Conservation (phyloP, 1,284 basidiomycete species). For the Cutaneotrichosporon dermatis region DNA sequence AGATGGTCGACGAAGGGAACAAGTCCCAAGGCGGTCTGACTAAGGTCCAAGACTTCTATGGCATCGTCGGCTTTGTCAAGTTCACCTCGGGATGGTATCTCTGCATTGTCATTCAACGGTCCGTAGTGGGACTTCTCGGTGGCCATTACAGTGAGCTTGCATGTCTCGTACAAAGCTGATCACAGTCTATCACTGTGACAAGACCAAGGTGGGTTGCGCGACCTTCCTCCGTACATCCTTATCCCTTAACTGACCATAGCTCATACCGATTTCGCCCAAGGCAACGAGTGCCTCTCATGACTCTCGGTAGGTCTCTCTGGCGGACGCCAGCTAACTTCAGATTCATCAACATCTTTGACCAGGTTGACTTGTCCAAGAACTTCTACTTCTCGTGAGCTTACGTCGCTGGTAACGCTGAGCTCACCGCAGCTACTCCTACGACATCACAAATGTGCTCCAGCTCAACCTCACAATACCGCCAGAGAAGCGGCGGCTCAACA, state of each 20-base stretch:
- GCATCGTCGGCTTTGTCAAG: conserved; percentile 66
- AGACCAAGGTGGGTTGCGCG: conserved; percentile 61
- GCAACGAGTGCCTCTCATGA: conserved; percentile 76
- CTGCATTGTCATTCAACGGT: conserved; percentile 80
- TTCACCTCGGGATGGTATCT: conserved; percentile 92
- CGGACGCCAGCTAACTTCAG: conserved; percentile 32
- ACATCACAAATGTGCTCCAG: conserved; percentile 91
- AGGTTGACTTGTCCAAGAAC: conserved; percentile 96
- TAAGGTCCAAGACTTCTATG: conserved; percentile 70
- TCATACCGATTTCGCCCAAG: conserved; percentile 42
- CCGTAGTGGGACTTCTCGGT: conserved; percentile 87
- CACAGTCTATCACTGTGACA: conserved; percentile 87
- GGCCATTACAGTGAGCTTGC: conserved; percentile 68
- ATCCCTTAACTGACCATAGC: conserved; percentile 22
- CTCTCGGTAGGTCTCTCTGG: conserved; percentile 53
- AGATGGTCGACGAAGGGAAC: conserved; percentile 94
- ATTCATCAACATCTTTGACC: conserved; percentile 86
- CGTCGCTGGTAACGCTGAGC: not conserved
- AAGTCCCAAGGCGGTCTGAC: conserved; percentile 80
- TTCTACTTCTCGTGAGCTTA: conserved; percentile 86
- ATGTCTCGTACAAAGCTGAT: not conserved
- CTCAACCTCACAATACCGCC: conserved; percentile 71
- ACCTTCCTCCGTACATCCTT: not conserved
- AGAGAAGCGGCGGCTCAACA: conserved; percentile 59
- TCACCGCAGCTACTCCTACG: conserved; percentile 78